Evolutionary conservation across 2,329 filamentous ascomycete species (phyloP).

Genomic region (Pyrenochaeta sp.): DNA sequence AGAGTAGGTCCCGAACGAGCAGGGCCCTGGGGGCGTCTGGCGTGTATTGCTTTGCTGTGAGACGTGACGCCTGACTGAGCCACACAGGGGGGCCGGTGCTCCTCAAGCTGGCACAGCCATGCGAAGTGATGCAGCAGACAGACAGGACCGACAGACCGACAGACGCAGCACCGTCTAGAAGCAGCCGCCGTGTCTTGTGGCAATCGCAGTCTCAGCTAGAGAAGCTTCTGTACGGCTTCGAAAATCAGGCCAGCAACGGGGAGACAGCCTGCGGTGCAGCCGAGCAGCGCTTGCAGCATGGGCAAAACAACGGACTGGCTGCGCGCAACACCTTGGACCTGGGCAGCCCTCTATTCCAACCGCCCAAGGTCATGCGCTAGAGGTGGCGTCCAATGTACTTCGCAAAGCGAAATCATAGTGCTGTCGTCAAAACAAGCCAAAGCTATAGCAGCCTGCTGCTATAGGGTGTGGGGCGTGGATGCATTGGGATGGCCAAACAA

Average conservation of each 20-base stretch:
- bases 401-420: conserved; percentile 27
- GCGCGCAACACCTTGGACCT: conserved; percentile 33
- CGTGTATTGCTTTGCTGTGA: conserved; percentile 26
- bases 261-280: conserved; percentile 4
- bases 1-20: conserved; percentile 25
- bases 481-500: conserved; percentile 35
- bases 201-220: conserved; percentile 9
- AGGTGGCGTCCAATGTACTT: conserved; percentile 36
- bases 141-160: too few relatives aligned
- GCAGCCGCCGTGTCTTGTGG: conserved; percentile 13
- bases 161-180: conserved; percentile 31
- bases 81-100: conserved; percentile 30
- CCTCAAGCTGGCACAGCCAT: conserved; percentile 23
- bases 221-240: conserved; percentile 10
- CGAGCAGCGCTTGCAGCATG: conserved; percentile 20
- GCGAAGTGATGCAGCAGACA: conserved; percentile 30
- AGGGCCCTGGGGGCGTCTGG: conserved; percentile 17
- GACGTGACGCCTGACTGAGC: conserved; percentile 25
- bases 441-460: conserved; percentile 30
- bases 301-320: conserved; percentile 39
- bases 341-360: conserved; percentile 22
- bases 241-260: conserved; percentile 2
- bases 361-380: conserved; percentile 29
- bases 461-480: conserved; percentile 30
- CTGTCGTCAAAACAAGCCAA: conserved; percentile 32